Evolutionary conservation across 2,329 filamentous ascomycete genomes (phyloP), one percentile per base, ranked within the genome.

Genomic region (Aspergillus sp.): DNA sequence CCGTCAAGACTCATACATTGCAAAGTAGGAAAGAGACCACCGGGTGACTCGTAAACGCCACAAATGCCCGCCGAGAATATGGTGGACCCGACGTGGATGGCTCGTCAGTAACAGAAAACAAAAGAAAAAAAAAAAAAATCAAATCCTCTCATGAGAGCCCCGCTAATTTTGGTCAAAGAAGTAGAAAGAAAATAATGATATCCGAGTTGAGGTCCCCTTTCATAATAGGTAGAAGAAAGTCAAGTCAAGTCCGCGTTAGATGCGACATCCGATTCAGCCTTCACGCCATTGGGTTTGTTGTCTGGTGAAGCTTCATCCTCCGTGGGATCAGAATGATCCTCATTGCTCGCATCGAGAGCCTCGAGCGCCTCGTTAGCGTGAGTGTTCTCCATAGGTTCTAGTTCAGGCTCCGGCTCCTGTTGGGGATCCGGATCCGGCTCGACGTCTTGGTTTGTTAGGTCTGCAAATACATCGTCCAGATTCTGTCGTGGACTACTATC

Each of bases 301-400:
- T 62, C 66, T 29, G 57, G 66, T 42, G 59, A 57, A 14, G 65
- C 64, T 11, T 67, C 69, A 5, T 71, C 69, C 31, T 68, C 60
- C 24, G 68, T 58, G n/a, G 73, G 70, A 6, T 67, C 66, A 24
- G 72, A 69, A 46, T 67, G 67, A 49, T 73, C 75, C 26, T 71
- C 72, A 47, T 75, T 75, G 60, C 74, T 74, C 26, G 73, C 77
- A 58, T 77, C 72, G 14, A 79, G 71, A 22, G 70, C 75, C 58
- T 81, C 79, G 20, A 81, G 66, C 4, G 78, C 79, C 63, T 81
- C 79, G 46, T 77, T 79, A 7, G 78, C 78, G 64, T 81, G 78
- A n/a, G 75, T 77, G 29, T 78, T 78, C 55, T 80, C 77, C 71
- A 77, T 73, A 12, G 64, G 70, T 65, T 70, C 71, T 51, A 67